Conservation (phyloP, 1,284 basidiomycete genomes). For the Athelia psychrophila region DNA sequence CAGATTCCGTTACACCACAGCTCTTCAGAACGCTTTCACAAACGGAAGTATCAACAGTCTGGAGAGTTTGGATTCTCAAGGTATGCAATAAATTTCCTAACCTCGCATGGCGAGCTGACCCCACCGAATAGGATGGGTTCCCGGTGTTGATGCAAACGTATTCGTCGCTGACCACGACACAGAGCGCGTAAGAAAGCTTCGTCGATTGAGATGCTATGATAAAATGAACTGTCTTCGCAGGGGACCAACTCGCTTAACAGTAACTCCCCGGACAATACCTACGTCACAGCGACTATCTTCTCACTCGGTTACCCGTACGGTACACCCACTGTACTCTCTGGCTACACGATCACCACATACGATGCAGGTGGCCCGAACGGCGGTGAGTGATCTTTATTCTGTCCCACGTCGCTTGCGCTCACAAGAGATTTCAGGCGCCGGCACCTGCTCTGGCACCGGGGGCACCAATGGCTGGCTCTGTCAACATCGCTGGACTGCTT, state of each 20-base stretch:
- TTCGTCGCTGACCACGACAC: slow-evolving; percentile 73
- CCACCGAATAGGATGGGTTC: slow-evolving; percentile 48
- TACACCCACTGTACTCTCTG: slow-evolving; percentile 61
- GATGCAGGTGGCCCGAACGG: slow-evolving; percentile 58
- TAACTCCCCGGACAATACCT: slow-evolving; percentile 63
- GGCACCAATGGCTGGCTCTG: slow-evolving; percentile 60
- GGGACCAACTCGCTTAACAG: slow-evolving; percentile 51
- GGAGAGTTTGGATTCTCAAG: slow-evolving; percentile 52
- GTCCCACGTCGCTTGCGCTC: not conserved
- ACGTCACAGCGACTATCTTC: slow-evolving; percentile 58
- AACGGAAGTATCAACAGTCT: slow-evolving; percentile 49
- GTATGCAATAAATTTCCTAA: slow-evolving; percentile 22
- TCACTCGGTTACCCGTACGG: slow-evolving; percentile 67
- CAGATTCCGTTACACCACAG: slow-evolving; percentile 62
- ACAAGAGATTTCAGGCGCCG: slow-evolving; percentile 30
- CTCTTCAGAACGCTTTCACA: slow-evolving; percentile 50
- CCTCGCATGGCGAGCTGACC: not conserved
- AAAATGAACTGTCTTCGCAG: slow-evolving; percentile 25
- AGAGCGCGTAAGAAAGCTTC: slow-evolving; percentile 45
- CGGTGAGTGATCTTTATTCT: slow-evolving; percentile 26
- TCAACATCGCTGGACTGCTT: slow-evolving; percentile 59
- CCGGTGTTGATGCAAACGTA: slow-evolving; percentile 53
- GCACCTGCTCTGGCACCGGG: slow-evolving; percentile 51
- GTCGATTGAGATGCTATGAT: not conserved
- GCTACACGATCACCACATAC: slow-evolving; percentile 48